Evolutionary conservation across 768 basidiomycete genomes (phyloP), one percentile per base, ranked within the genome.

Genomic region (Tulasnella calospora): DNA sequence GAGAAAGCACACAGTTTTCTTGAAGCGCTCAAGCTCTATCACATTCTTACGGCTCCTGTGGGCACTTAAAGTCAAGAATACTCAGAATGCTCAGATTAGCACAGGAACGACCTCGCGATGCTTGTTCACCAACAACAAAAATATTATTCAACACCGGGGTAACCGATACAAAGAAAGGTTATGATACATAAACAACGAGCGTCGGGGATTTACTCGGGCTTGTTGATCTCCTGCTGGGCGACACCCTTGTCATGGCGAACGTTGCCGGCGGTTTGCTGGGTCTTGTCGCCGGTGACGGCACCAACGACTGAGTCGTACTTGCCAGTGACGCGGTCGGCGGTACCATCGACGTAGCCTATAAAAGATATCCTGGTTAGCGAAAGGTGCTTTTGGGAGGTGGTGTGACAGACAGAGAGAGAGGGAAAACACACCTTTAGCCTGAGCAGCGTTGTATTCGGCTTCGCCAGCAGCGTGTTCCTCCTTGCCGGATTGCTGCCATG

Each of bases 261-360:
- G 78, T 77, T 76, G 30, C 57, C 89, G 23, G 85, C n/a, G 23
- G 80, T 77, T 82, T 91, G 85, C 82, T 89, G 88, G n/a, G 83
- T 55, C 80, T 86, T 85, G 82, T 90, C 90, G 36, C 89, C 90
- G n/a, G 84, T 86, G 71, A 91, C 79, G 13, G 89, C 88, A 44
- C 90, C 90, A 46, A 88, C 84, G 41, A 90, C 83, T 61, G 88
- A 81, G 75, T 90, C 89, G 79, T 88, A 87, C 83, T 89, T 88
- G 55, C 90, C 89, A 2, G 80, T 82, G 10, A 86, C 44, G 76
- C 85, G 86, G 78, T 90, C 89, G 19, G 82, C 10, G 0, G 83
- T 82, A 33, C 89, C 89, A 73, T 90, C 86, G 6, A 82, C 86
- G 79, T 87, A 90, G n/a, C 85, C 87, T 77, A 40, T 13, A 35